phyloP scores from a whole-genome alignment of 805 yeast genomes.

The Nakazawaea ernobii region DNA sequence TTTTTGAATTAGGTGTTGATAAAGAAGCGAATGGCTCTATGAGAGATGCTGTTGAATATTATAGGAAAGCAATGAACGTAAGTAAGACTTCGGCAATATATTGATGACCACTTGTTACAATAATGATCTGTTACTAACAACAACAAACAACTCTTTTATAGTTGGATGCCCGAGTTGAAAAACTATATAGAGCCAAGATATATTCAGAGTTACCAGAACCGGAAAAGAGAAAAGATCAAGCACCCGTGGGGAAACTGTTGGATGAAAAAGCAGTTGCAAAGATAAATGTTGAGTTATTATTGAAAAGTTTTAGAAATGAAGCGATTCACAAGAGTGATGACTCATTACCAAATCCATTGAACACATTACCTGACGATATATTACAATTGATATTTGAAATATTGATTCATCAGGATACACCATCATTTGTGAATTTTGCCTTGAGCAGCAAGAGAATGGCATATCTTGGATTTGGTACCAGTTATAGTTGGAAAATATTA shows the following conservation, averaged over 20 bases:
- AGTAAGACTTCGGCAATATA: slow-evolving; percentile 15
- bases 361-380: slow-evolving; percentile 52
- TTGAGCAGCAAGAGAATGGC: slow-evolving; percentile 54
- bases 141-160: background rate
- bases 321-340: slow-evolving; percentile 22
- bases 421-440: slow-evolving; percentile 60
- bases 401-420: slow-evolving; percentile 43
- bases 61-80: slow-evolving; percentile 64
- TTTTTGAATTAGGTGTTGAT: slow-evolving; percentile 65
- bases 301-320: slow-evolving; percentile 29
- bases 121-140: slow-evolving; percentile 1
- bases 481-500: slow-evolving; percentile 44
- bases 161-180: slow-evolving; percentile 52
- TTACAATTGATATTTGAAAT: slow-evolving; percentile 44
- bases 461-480: slow-evolving; percentile 47
- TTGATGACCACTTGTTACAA: no score
- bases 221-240: slow-evolving; percentile 17
- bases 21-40: slow-evolving; percentile 70
- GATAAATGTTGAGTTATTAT: slow-evolving; percentile 35
- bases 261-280: slow-evolving; percentile 32
- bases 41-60: slow-evolving; percentile 75
- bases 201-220: slow-evolving; percentile 20
- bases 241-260: slow-evolving; percentile 16
- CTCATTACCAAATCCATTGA: slow-evolving; percentile 34
- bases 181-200: slow-evolving; percentile 53